Conservation (phyloP, 441 rosid species). For the Raphanus hybrid region DNA sequence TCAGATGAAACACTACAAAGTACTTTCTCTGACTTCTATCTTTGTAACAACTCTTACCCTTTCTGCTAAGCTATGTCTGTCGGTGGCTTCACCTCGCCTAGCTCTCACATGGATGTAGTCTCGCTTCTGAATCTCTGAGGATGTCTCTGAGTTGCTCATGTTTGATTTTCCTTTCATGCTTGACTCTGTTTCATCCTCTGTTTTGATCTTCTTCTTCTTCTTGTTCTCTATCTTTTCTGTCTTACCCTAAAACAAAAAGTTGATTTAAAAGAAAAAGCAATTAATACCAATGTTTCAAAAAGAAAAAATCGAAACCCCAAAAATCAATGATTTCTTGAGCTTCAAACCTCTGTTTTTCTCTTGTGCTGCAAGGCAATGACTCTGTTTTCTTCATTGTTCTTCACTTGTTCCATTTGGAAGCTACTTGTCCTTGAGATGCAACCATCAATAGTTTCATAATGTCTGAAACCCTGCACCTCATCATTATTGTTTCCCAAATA, state of each 20-base stretch:
- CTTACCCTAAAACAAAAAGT: slow-evolving; percentile 26
- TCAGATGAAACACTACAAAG: not conserved
- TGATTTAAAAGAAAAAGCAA: not conserved
- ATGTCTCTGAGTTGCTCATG: too few relatives aligned
- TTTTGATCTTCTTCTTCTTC: slow-evolving; percentile 45
- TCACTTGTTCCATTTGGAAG: slow-evolving; percentile 38
- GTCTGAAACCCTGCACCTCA: slow-evolving; percentile 33
- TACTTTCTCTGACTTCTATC: too few relatives aligned
- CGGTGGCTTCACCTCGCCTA: too few relatives aligned
- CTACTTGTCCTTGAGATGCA: slow-evolving; percentile 47
- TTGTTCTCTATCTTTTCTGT: slow-evolving; percentile 30
- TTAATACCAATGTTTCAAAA: too few relatives aligned
- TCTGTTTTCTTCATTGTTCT: slow-evolving; percentile 27
- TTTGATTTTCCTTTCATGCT: not conserved
- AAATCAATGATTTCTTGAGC: too few relatives aligned
- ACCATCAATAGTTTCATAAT: slow-evolving; percentile 41
- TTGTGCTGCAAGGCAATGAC: slow-evolving; percentile 39
- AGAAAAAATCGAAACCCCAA: not conserved
- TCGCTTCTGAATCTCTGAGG: too few relatives aligned
- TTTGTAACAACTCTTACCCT: too few relatives aligned
- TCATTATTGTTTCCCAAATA: slow-evolving; percentile 36
- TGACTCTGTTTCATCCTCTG: slow-evolving; percentile 44
- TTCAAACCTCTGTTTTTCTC: slow-evolving; percentile 32
- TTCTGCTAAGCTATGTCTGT: too few relatives aligned
- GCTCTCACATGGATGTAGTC: too few relatives aligned